Conservation (phyloP, 2,329 filamentous ascomycete genomes). For the Phialocephala subalpina region DNA sequence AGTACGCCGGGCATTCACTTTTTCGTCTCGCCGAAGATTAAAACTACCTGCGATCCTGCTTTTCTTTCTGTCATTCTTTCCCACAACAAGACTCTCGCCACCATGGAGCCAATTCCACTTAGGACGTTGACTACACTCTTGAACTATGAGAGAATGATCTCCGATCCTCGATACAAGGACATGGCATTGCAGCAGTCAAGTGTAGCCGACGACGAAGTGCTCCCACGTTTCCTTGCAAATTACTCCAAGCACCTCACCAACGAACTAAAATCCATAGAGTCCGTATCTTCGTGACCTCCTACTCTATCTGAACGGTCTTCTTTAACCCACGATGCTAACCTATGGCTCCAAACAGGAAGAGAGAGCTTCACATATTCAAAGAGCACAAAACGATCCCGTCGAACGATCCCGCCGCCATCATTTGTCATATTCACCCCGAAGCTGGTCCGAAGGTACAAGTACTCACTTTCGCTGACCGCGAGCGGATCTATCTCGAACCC, state of each 20-base stretch:
- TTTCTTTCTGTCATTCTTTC: too few species aligned
- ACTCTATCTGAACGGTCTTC: too few species aligned
- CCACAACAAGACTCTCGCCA: not conserved
- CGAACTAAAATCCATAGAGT: not conserved
- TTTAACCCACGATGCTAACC: too few species aligned
- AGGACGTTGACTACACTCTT: slow-evolving; percentile 15
- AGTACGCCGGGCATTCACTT: too few species aligned
- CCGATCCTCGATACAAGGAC: slow-evolving; percentile 10
- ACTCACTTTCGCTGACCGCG: slow-evolving; percentile 9
- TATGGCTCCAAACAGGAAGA: too few species aligned
- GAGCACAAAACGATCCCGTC: not conserved
- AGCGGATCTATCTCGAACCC: slow-evolving; percentile 9
- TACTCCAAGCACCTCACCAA: not conserved
- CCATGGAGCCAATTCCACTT: slow-evolving; percentile 22
- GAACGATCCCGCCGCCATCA: not conserved
- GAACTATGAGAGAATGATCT: slow-evolving; percentile 17
- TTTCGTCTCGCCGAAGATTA: too few species aligned
- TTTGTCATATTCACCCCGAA: not conserved
- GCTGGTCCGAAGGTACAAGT: not conserved
- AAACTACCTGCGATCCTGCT: too few species aligned
- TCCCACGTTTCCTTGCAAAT: not conserved
- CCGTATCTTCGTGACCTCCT: not conserved
- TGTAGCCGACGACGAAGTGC: not conserved
- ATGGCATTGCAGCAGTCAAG: slow-evolving; percentile 6
- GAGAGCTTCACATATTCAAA: not conserved